phyloP scores from a whole-genome alignment of 192 early-diverging fungal genomes.

The Phlyctochytrium arcticum region DNA sequence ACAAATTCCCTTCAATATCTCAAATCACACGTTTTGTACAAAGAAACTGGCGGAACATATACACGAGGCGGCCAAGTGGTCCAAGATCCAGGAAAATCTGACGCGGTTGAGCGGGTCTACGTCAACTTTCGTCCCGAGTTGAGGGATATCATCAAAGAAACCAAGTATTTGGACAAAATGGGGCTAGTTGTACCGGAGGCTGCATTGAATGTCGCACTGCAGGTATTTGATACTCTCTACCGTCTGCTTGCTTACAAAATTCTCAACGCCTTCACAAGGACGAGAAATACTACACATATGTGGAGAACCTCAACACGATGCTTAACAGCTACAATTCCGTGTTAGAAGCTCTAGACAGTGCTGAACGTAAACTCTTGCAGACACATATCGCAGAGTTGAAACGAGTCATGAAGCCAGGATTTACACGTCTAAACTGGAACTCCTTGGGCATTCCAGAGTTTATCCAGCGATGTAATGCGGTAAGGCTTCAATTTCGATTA shows the following conservation, averaged over 20 bases:
- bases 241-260: conserved; percentile 1
- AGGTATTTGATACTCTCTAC: conserved; percentile 25
- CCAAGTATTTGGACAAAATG: conserved; percentile 62
- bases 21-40: conserved; percentile 49
- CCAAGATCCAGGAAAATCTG: conserved; percentile 8
- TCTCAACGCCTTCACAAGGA: conserved; percentile 31
- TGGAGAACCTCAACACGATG: conserved; percentile 56
- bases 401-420: conserved; percentile 59
- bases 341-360: conserved; percentile 47
- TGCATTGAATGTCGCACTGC: conserved; percentile 58
- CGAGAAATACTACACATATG: conserved; percentile 54
- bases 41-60: conserved; percentile 20
- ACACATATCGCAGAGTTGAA: conserved; percentile 54
- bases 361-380: conserved; percentile 49
- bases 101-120: conserved; percentile 31
- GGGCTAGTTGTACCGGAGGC: conserved; percentile 52
- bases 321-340: conserved; percentile 44
- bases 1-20: conserved; percentile 52
- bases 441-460: conserved; percentile 61
- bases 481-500: conserved; percentile 2
- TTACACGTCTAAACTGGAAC: conserved; percentile 62
- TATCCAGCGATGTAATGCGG: conserved; percentile 51
- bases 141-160: conserved; percentile 60
- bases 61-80: not conserved
- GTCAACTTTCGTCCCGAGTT: conserved; percentile 57